Conservation (phyloP, 257 asterid genomes). For the Hygrophila difformis region DNA sequence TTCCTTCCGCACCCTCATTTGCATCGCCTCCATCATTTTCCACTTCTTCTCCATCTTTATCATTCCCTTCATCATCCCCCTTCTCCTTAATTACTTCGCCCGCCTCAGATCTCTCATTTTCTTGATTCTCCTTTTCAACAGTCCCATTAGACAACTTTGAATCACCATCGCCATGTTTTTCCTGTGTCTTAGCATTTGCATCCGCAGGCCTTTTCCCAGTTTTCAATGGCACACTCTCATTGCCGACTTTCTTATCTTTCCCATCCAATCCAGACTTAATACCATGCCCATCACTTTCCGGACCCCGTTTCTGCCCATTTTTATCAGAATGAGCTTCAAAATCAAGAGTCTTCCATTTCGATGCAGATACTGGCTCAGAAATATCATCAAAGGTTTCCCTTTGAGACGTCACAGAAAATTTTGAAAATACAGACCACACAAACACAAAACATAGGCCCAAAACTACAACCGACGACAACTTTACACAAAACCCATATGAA, state of each 20-base stretch:
- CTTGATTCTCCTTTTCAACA: slow-evolving; percentile 26
- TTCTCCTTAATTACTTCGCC: slow-evolving; percentile 28
- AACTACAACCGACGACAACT: slow-evolving; percentile 56
- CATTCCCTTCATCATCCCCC: slow-evolving; percentile 27
- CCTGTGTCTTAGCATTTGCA: slow-evolving; percentile 16
- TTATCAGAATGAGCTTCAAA: slow-evolving; percentile 22
- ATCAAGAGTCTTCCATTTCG: slow-evolving; percentile 25
- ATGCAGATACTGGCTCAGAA: slow-evolving; percentile 54
- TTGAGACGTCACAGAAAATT: slow-evolving; percentile 61
- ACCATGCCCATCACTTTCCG: slow-evolving; percentile 13
- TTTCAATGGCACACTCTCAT: slow-evolving; percentile 41
- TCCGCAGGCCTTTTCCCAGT: slow-evolving; percentile 29
- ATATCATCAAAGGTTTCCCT: slow-evolving; percentile 84
- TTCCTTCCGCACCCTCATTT: slow-evolving; percentile 27
- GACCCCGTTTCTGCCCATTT: slow-evolving; percentile 27
- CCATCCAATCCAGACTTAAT: slow-evolving; percentile 30
- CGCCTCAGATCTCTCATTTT: slow-evolving; percentile 47
- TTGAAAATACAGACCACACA: slow-evolving; percentile 75
- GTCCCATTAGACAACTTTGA: slow-evolving; percentile 20
- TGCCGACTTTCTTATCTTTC: slow-evolving; percentile 28
- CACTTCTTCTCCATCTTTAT: slow-evolving; percentile 27
- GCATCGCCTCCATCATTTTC: slow-evolving; percentile 28
- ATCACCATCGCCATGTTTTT: slow-evolving; percentile 21
- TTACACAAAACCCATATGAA: slow-evolving; percentile 64
- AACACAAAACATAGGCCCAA: slow-evolving; percentile 80